Evolutionary conservation across 768 basidiomycete genomes (phyloP).

Genomic region (Hypholoma sublateritium): DNA sequence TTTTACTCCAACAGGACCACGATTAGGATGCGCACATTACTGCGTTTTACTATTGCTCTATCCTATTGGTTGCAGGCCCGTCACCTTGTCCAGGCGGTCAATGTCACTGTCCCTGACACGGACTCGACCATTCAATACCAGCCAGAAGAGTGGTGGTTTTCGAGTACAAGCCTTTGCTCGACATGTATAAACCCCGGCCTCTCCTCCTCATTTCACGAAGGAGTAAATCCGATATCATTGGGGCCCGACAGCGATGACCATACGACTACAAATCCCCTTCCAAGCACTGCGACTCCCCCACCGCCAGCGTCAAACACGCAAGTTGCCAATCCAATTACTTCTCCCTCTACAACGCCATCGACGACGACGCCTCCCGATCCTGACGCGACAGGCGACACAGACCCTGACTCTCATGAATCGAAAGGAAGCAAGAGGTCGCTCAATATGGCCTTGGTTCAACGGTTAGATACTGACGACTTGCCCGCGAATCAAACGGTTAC

Average conservation of each 20-base stretch:
- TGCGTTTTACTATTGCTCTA: conserved; percentile 20
- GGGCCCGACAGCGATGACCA: conserved; percentile 15
- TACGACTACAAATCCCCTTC: background rate
- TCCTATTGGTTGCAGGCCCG: conserved; percentile 17
- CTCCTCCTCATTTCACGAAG: conserved; percentile 35
- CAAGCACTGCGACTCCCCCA: too few species aligned
- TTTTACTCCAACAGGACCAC: conserved; percentile 6
- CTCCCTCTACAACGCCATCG: background rate
- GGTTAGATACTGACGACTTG: conserved; percentile 28
- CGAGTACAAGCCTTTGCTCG: conserved; percentile 28
- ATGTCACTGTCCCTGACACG: conserved; percentile 39
- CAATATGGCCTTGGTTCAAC: conserved; percentile 5
- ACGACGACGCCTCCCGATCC: background rate
- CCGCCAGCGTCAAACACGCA: too few species aligned
- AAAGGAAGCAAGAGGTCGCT: background rate
- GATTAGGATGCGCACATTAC: conserved; percentile 14
- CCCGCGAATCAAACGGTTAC: conserved; percentile 29
- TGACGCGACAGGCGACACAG: background rate
- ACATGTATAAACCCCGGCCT: conserved; percentile 28
- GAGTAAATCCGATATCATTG: conserved; percentile 20
- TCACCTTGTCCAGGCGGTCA: conserved; percentile 20
- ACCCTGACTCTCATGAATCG: background rate
- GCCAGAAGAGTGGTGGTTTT: conserved; percentile 35
- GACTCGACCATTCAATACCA: conserved; percentile 37
- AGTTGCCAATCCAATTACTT: background rate